Base-by-base conservation (phyloP, 176 grass and related monocot species). In the Cocos nucifera region DNA sequence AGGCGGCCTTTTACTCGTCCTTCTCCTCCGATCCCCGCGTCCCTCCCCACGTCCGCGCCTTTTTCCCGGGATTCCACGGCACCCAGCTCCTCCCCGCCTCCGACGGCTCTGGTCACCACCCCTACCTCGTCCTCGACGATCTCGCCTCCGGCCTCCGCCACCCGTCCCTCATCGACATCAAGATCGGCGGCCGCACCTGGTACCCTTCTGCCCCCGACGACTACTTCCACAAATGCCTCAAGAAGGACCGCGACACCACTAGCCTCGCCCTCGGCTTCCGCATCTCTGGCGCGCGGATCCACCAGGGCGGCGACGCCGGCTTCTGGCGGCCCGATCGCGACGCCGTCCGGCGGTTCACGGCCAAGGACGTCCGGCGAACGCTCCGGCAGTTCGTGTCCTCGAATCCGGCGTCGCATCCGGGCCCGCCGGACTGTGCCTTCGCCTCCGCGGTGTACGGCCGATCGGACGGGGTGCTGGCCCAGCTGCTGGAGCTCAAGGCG, bases 141-240 rank as follows among this genome's bases (percentile, higher is more conserved):
- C 54, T 90, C 68, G 69, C 88, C 64, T 18, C 66, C 4, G 86
- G 79, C 5, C 49, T 85, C 56, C 19, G 49, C 4, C 54, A 26
- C 19, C 92, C 92, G n/a, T 90, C 69, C 62, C 62, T 97, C 19
- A 62, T 76, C 28, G 92, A 97, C 77, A 19, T 97, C 77, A 97
- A 90, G 83, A 97, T 97, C 65, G 92, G 92, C 54, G 76, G 81
- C 0, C 67, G 71, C 49, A 88, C 87, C 0, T 97, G 87, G 87
- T 79, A 85, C 15, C 75, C 69, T 0, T 6, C 39, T 20, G 54
- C 67, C 16, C 35, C 80, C 17, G 78, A 97, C 35, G 57, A 73
- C 66, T 85, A 97, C 73, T 24, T 91, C 63, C 4, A 19, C 22
- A 97, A 97, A 64, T 88, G 81, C 80, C 62, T 97, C 52, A 65